Evolutionary conservation across 176 grass and related monocot genomes (phyloP).

Genomic region (Carex littledalei): DNA sequence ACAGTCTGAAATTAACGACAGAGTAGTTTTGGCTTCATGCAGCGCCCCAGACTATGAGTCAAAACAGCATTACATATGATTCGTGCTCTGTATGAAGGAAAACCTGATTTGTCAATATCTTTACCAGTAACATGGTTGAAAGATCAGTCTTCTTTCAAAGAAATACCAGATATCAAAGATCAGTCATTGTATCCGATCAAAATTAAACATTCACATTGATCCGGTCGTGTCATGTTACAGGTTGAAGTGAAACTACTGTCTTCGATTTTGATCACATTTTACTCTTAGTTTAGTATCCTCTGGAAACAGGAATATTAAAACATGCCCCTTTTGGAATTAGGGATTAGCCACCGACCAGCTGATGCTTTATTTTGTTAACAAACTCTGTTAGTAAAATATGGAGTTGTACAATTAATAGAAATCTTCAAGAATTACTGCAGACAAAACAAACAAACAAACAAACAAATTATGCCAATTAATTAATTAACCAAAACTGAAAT

Average conservation of each 20-base stretch:
- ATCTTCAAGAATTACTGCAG: constrained; percentile 4
- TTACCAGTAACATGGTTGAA: not conserved
- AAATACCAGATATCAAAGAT: not conserved
- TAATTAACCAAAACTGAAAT: constrained; percentile 19
- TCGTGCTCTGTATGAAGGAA: too few species aligned
- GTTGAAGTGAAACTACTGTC: not conserved
- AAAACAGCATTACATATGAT: too few species aligned
- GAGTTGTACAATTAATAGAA: too few species aligned
- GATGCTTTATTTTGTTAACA: constrained; percentile 4
- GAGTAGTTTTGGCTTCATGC: too few species aligned
- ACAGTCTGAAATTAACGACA: not conserved
- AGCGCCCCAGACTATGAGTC: too few species aligned
- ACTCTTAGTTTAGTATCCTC: not conserved
- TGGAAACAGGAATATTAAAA: not conserved
- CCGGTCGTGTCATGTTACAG: not conserved
- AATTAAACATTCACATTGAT: not conserved
- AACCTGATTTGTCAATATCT: too few species aligned
- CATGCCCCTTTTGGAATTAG: not conserved
- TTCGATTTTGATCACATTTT: not conserved
- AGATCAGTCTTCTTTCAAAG: not conserved
- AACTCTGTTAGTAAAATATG: not conserved
- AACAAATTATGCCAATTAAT: not conserved
- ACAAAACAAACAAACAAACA: not conserved
- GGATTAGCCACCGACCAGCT: not conserved
- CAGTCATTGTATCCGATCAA: not conserved